Evolutionary conservation across 2,329 filamentous ascomycete genomes (phyloP).

Genomic region (Pseudogymnoascus sp.): DNA sequence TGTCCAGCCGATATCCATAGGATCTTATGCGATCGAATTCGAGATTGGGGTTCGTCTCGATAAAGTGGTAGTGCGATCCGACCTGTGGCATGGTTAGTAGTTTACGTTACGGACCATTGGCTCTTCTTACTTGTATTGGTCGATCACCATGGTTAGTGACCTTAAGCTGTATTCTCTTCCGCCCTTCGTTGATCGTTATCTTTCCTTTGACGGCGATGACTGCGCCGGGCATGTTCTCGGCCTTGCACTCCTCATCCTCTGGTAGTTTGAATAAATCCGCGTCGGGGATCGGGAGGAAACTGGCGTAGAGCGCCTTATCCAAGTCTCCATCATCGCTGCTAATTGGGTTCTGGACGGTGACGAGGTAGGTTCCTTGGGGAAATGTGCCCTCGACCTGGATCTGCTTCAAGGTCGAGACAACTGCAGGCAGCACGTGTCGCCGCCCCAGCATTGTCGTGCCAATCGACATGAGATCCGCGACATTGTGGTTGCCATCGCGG

Average conservation of each 20-base stretch:
- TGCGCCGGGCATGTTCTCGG: constrained; percentile 67
- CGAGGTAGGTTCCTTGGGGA: constrained; percentile 80
- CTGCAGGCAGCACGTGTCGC: constrained; percentile 80
- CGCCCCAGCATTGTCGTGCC: constrained; percentile 89
- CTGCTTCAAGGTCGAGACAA: constrained; percentile 69
- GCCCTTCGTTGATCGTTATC: constrained; percentile 64
- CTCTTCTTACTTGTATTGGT: constrained; percentile 65
- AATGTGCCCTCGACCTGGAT: constrained; percentile 95
- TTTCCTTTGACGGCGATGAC: constrained; percentile 63
- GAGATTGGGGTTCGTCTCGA: constrained; percentile 86
- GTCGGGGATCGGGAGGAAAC: constrained; percentile 75
- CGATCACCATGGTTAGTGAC: constrained; percentile 84
- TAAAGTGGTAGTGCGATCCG: constrained; percentile 92
- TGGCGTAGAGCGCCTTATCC: constrained; percentile 80
- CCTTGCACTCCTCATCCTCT: constrained; percentile 57
- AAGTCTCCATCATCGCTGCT: constrained; percentile 79
- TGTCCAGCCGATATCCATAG: constrained; percentile 82
- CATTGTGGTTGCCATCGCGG: constrained; percentile 87
- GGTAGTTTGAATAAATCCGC: constrained; percentile 59
- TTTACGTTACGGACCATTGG: not conserved
- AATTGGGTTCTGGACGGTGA: constrained; percentile 89
- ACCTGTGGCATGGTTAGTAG: constrained; percentile 38
- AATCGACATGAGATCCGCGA: constrained; percentile 87
- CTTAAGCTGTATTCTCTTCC: constrained; percentile 63
- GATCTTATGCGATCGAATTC: constrained; percentile 77